Conservation (phyloP, 495 filamentous ascomycete species). For the Aspergillus asperescens region DNA sequence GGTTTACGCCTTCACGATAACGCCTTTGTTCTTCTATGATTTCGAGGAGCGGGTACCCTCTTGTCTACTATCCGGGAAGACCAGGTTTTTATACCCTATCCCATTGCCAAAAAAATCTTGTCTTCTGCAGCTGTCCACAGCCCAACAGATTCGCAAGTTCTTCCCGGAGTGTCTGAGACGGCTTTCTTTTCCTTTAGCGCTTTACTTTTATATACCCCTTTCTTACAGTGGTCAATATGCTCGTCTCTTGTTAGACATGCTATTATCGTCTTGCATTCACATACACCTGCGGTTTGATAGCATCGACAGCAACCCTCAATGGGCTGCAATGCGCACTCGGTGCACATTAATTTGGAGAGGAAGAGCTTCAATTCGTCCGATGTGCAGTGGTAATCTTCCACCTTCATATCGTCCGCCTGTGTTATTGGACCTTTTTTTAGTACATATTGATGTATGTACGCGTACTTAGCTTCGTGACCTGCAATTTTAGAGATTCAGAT, state of each 20-base stretch:
- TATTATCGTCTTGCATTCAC: conserved; percentile 7
- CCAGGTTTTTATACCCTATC: background rate
- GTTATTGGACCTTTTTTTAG: conserved; percentile 7
- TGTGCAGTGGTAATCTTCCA: background rate
- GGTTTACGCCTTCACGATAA: conserved; percentile 42
- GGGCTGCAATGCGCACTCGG: background rate
- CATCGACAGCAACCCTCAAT: background rate
- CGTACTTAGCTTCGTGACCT: conserved; percentile 14
- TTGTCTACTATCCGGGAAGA: background rate
- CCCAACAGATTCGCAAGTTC: background rate
- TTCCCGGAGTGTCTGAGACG: conserved; percentile 1
- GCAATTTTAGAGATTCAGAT: conserved; percentile 6
- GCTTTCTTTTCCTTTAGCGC: conserved; percentile 7
- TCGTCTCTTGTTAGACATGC: conserved; percentile 23
- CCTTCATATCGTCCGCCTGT: background rate
- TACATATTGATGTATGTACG: conserved; percentile 19
- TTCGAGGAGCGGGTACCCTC: background rate
- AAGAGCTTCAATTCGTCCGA: background rate
- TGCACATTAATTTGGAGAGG: background rate
- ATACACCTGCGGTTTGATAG: background rate
- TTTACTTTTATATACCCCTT: conserved; percentile 22
- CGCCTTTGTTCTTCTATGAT: conserved; percentile 23
- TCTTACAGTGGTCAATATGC: conserved; percentile 22
- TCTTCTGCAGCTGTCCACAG: background rate
- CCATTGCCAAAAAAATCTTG: background rate